phyloP scores from a whole-genome alignment of 2,329 filamentous ascomycete genomes.

The Xylaria sp. region DNA sequence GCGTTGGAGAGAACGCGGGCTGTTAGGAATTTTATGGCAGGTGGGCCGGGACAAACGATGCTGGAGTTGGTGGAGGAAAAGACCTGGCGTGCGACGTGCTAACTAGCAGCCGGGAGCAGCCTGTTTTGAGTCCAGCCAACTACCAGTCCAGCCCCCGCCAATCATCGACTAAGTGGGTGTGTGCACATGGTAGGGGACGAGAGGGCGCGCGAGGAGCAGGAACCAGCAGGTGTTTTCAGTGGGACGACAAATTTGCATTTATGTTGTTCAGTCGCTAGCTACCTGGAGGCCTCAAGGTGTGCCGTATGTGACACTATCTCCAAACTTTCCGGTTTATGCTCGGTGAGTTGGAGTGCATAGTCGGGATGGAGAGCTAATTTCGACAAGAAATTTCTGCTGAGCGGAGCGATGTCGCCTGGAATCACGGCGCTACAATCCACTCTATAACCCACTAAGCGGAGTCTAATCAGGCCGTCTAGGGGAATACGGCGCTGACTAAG shows the following conservation, averaged over 20 bases:
- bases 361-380: constrained; percentile 29
- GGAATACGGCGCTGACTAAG: constrained; percentile 10
- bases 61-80: constrained; percentile 37
- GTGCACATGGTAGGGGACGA: constrained; percentile 32
- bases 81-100: constrained; percentile 3
- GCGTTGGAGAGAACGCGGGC: constrained; percentile 20
- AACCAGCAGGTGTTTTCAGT: constrained; percentile 38
- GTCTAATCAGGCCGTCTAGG: background rate
- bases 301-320: constrained; percentile 32
- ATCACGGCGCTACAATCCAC: constrained; percentile 6
- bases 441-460: background rate
- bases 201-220: constrained; percentile 21
- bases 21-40: constrained; percentile 32
- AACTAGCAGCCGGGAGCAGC: background rate
- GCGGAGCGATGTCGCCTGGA: constrained; percentile 38
- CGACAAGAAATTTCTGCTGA: constrained; percentile 33
- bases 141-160: constrained; percentile 38
- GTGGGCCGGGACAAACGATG: constrained; percentile 28
- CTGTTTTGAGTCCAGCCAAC: background rate
- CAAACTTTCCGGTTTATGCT: constrained; percentile 45
- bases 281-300: constrained; percentile 33
- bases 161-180: constrained; percentile 40
- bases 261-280: constrained; percentile 36
- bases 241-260: constrained; percentile 37
- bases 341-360: constrained; percentile 38